phyloP scores from a whole-genome alignment of 345 rosid species.

The Euclidium syriacum region DNA sequence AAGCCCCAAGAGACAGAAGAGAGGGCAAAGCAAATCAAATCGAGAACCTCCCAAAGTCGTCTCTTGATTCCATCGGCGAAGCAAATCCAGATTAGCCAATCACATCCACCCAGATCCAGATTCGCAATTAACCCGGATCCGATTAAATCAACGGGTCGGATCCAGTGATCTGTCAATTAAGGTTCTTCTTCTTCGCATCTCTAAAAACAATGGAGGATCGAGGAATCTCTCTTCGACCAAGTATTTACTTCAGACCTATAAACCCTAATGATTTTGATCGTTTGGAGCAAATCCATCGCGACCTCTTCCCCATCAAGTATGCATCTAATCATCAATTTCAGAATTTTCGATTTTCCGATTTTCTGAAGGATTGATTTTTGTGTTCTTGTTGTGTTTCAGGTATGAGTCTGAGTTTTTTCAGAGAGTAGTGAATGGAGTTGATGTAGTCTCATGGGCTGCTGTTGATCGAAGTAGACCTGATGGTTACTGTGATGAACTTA shows the following conservation, averaged over 20 bases:
- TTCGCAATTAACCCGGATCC: not conserved
- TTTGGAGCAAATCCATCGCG: constrained; percentile 59
- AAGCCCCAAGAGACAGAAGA: constrained; percentile 7
- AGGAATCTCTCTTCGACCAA: constrained; percentile 38
- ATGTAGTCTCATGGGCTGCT: constrained; percentile 86
- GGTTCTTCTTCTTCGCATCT: not conserved
- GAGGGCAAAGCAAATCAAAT: constrained; percentile 9
- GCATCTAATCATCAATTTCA: not conserved
- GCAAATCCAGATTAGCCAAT: constrained; percentile 13
- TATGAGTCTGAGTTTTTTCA: constrained; percentile 80
- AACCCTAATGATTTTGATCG: constrained; percentile 56
- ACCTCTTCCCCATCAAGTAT: constrained; percentile 75
- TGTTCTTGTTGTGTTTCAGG: constrained; percentile 41
- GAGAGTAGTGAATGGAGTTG: constrained; percentile 63
- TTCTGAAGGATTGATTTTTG: not conserved
- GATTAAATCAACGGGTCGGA: constrained; percentile 7
- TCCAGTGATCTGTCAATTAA: constrained; percentile 15
- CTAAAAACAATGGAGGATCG: constrained; percentile 39
- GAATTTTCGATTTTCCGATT: not conserved
- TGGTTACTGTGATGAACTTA: constrained; percentile 57
- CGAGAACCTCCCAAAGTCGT: not conserved
- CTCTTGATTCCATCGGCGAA: constrained; percentile 3
- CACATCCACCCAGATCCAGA: constrained; percentile 2
- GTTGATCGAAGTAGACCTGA: constrained; percentile 64
- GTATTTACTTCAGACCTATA: constrained; percentile 58